A percentile compares a stretch with the other conserved stretches of the same genome.
Evolutionary conservation across 805 yeast genomes (phyloP).

Genomic region (Candida chilensis): DNA sequence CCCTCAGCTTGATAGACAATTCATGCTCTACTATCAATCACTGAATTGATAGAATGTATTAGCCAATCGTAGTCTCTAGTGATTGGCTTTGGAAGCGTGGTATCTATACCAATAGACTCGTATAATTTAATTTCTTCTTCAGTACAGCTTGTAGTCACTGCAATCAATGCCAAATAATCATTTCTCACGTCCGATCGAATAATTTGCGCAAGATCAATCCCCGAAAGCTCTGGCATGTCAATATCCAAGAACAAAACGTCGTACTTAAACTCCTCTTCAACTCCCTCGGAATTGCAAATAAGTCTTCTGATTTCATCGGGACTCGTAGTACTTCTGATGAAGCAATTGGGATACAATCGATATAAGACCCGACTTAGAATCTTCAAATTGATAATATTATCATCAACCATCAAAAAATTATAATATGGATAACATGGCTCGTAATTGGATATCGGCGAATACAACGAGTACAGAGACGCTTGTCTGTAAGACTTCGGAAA

Average conservation of each 20-base stretch:
- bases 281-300: slow-evolving; percentile 4
- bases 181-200: slow-evolving; percentile 6
- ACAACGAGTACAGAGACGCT: no score
- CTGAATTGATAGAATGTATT: not conserved
- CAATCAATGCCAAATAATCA: slow-evolving; percentile 21
- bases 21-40: not conserved
- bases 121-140: slow-evolving; percentile 18
- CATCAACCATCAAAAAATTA: slow-evolving; percentile 21
- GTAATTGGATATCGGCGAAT: not conserved
- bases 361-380: slow-evolving; percentile 19
- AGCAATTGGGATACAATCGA: slow-evolving; percentile 23
- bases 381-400: slow-evolving; percentile 26
- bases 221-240: slow-evolving; percentile 33
- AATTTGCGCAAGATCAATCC: slow-evolving; percentile 22
- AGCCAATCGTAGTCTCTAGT: slow-evolving; percentile 2
- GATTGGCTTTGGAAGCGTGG: slow-evolving; percentile 29
- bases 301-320: slow-evolving; percentile 9
- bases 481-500: no score
- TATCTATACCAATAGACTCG: slow-evolving; percentile 24
- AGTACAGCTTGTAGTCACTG: slow-evolving; percentile 26
- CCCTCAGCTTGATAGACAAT: no score
- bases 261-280: slow-evolving; percentile 5
- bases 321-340: slow-evolving; percentile 15
- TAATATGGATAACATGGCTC: not conserved
- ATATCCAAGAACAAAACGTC: slow-evolving; percentile 29